Percentiles rank a stretch among this genome's conserved stretches.
phyloP scores from a whole-genome alignment of 305 asterid species.

The Fraxinus floribunda region DNA sequence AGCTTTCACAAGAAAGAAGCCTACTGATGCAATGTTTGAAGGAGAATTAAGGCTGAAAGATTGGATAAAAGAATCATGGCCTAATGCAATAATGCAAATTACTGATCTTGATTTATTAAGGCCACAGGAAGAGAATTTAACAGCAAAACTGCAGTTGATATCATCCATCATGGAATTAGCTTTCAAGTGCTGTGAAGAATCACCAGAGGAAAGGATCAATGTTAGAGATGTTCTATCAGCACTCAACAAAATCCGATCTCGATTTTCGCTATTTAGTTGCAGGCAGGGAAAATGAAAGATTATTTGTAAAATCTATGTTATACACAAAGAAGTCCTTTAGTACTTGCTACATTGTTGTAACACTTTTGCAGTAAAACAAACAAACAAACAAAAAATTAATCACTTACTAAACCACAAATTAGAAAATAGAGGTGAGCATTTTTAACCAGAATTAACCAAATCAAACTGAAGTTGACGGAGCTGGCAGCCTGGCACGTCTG shows the following conservation, averaged over 20 bases:
- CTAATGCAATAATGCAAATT: slow-evolving; percentile 12
- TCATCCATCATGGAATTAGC: slow-evolving; percentile 37
- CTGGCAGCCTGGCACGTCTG: not conserved
- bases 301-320: not conserved
- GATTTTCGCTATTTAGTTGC: not conserved
- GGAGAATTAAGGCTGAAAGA: slow-evolving; percentile 31
- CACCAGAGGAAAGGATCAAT: slow-evolving; percentile 27
- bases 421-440: not conserved
- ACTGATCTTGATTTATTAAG: slow-evolving; percentile 27
- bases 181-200: slow-evolving; percentile 31
- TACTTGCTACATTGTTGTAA: not conserved
- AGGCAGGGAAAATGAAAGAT: not conserved
- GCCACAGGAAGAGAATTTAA: not conserved
- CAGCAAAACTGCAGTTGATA: slow-evolving; percentile 8
- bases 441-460: not conserved
- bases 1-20: slow-evolving; percentile 31
- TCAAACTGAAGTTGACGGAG: not conserved
- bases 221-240: slow-evolving; percentile 25
- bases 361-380: not conserved
- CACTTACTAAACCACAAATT: not conserved
- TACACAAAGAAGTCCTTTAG: not conserved
- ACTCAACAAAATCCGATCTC: slow-evolving; percentile 24
- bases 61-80: slow-evolving; percentile 22
- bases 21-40: slow-evolving; percentile 28
- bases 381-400: not conserved